Evolutionary conservation across 139 green algal genomes (phyloP).

Genomic region (Chlamydomonas sp.): DNA sequence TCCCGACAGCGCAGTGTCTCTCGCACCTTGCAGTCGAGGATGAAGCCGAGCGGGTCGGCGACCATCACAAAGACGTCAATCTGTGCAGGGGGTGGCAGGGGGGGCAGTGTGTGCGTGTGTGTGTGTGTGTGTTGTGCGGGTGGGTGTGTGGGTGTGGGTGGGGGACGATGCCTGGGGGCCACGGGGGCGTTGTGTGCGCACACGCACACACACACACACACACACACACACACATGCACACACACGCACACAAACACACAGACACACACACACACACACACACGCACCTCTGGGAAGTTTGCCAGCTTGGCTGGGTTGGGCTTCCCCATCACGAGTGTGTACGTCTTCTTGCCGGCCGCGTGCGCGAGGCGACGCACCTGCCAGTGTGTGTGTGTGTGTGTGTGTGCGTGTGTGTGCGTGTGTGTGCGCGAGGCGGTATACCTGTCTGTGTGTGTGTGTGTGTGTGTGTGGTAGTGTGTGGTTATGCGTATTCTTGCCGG

Average conservation of each 20-base stretch:
- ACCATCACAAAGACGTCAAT: conserved; percentile 70
- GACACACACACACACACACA: neutral
- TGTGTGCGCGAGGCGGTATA: too few species aligned
- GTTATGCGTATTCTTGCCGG: conserved; percentile 81
- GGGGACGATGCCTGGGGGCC: neutral
- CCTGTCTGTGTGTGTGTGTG: too few species aligned
- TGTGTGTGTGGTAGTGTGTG: too few species aligned
- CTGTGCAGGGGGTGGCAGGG: conserved; percentile 13
- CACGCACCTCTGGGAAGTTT: conserved; percentile 91
- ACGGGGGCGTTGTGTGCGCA: neutral
- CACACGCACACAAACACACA: conserved; percentile 20
- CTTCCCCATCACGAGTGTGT: conserved; percentile 86
- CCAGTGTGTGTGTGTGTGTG: conserved; percentile 6
- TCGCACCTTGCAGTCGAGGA: conserved; percentile 83
- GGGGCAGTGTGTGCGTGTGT: neutral
- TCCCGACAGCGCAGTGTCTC: too few species aligned
- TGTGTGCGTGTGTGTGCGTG: conserved; percentile 9
- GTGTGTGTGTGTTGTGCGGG: conserved; percentile 22
- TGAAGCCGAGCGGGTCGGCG: conserved; percentile 55
- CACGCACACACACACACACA: neutral
- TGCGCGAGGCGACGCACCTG: conserved; percentile 17
- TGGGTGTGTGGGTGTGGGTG: neutral
- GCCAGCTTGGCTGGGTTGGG: conserved; percentile 90
- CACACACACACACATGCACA: neutral
- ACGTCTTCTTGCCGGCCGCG: conserved; percentile 73